phyloP scores from a whole-genome alignment of 2,329 filamentous ascomycete species.

The Esteya vermicola region DNA sequence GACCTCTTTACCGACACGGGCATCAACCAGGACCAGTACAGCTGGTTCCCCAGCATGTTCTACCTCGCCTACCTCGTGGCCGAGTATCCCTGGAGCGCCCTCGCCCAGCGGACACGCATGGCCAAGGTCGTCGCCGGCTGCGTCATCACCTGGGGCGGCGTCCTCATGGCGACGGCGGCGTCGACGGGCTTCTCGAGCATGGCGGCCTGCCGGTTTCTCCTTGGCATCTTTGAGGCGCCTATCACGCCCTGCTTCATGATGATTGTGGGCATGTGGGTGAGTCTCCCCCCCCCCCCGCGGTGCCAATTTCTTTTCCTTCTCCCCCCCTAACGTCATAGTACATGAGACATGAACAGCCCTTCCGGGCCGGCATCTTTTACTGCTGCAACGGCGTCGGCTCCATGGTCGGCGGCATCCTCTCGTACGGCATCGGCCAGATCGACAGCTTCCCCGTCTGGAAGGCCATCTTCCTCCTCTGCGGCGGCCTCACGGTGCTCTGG shows the following conservation, averaged over 20 bases:
- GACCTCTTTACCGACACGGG: constrained; percentile 47
- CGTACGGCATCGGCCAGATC: constrained; percentile 47
- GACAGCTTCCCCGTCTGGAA: constrained; percentile 34
- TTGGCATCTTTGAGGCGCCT: constrained; percentile 41
- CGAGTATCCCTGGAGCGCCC: constrained; percentile 27
- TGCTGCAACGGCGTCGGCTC: constrained; percentile 42
- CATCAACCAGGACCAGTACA: constrained; percentile 48
- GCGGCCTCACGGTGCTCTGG: constrained; percentile 39
- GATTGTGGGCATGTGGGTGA: constrained; percentile 38
- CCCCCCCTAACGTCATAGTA: constrained; percentile 5
- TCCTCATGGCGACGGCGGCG: constrained; percentile 32
- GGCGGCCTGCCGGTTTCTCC: constrained; percentile 39
- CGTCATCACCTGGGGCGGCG: constrained; percentile 25
- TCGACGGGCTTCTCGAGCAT: constrained; percentile 40
- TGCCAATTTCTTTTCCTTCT: background rate
- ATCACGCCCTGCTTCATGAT: constrained; percentile 43
- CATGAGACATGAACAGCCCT: constrained; percentile 27
- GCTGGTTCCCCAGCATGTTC: constrained; percentile 22
- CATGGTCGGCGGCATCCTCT: constrained; percentile 45
- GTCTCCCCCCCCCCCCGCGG: background rate
- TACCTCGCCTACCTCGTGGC: constrained; percentile 34
- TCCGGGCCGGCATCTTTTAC: constrained; percentile 40
- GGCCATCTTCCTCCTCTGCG: constrained; percentile 46
- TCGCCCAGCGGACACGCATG: constrained; percentile 32
- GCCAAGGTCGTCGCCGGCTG: constrained; percentile 30